Evolutionary conservation across 2,329 filamentous ascomycete species (phyloP), one percentile per base, ranked within the genome.

Genomic region (Aureobasidium mangrovei): DNA sequence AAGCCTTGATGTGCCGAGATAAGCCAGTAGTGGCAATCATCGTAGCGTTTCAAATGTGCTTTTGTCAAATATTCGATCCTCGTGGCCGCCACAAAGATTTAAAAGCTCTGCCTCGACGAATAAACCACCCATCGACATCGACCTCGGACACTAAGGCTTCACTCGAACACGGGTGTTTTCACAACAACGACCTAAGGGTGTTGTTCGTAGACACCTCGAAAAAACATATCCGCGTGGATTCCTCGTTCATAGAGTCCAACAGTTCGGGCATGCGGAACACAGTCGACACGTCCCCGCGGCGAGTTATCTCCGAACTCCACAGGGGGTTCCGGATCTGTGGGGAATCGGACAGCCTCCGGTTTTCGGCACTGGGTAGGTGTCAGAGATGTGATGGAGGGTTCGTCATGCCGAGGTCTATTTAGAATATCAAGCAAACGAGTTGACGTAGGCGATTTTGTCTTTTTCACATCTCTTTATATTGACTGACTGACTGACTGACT

Each of bases 381-480:
- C 18, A 18, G 18, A 18, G 18, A 35, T 35, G 7, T 35, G 32
- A 12, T 7, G 32, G 10, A 35, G 18, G 3, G 28, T 10, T 52
- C 38, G 47, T 36, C 47, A 52, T 52, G 47, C 47, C 47, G 47
- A 52, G 47, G 47, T 52, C 29, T 18, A 35, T 35, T 12, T 35
- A 35, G 31, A 10, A 6, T 24, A 31, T 18, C 31, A 39, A 18
- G n/a, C 6, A 4, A 7, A 9, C 24, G 3, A 42, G 39, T 52
- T 52, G 47, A 52, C 47, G 47, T 52, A 52, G 38, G 38, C 42
- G 47, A 52, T 10, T 52, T 52, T 42, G 7, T 9, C n/a, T 35
- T 42, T 42, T 28, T 42, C 28, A 52, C 26, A n/a, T 52, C 24
- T 35, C 1, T 42, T 26, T 29, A 7, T 7, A 35, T 35, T 12